These are phyloP conservation scores for Lodderomyces orthopsilosis DNA, from an alignment of 1,139 yeast species.

Conservation along the genomic window DNA sequence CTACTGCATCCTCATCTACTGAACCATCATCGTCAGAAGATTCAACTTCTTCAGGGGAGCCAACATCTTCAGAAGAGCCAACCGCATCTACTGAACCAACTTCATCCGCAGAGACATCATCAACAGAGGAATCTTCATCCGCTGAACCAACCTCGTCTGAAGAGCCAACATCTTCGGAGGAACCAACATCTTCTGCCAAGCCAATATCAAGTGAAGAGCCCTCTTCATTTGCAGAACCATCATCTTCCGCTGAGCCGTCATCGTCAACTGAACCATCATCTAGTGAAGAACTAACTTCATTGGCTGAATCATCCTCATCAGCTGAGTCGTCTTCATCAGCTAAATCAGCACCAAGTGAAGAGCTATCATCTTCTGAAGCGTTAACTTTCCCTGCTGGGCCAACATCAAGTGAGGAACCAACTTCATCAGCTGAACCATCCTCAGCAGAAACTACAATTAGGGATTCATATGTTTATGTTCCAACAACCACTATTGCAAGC, in stretches of 20 bases:
- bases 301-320: neutral
- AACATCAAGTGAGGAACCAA: neutral
- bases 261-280: neutral
- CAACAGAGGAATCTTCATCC: neutral
- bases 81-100: no score
- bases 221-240: neutral
- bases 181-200: no score
- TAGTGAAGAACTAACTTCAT: neutral
- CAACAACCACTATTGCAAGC: slow-evolving; percentile 19
- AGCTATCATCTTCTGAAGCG: neutral
- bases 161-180: no score
- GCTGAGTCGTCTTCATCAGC: no score
- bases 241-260: neutral
- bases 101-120: neutral
- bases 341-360: no score
- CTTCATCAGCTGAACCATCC: neutral
- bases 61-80: neutral
- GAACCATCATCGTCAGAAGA: neutral
- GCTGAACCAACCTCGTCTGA: neutral
- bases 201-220: neutral
- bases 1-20: neutral
- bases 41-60: no score
- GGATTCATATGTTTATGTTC: slow-evolving; percentile 1
- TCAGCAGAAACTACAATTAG: slow-evolving; percentile 6
- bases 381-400: neutral